Evolutionary conservation across 2,329 filamentous ascomycete species (phyloP).

Genomic region (Fusarium sulawesiense): DNA sequence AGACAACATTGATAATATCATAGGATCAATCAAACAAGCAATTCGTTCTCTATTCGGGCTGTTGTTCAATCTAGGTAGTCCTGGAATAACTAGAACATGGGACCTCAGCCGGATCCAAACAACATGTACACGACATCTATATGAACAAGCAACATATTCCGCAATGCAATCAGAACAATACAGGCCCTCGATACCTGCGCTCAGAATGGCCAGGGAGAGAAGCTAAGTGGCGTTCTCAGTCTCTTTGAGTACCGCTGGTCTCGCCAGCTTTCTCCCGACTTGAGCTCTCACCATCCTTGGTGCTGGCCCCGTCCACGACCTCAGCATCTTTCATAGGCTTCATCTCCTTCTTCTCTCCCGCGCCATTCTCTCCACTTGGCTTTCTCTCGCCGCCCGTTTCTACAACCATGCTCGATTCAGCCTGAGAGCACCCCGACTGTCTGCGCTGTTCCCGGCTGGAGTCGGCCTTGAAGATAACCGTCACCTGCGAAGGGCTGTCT

Average conservation of each 20-base stretch:
- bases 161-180: not conserved
- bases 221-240: not conserved
- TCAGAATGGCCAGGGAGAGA: not conserved
- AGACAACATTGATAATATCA: not conserved
- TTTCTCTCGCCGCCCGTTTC: not conserved
- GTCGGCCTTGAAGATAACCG: not conserved
- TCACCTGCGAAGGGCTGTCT: not conserved
- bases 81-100: not conserved
- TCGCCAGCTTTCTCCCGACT: not conserved
- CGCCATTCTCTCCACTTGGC: no score
- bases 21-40: not conserved
- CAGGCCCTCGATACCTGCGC: not conserved
- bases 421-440: not conserved
- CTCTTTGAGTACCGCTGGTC: not conserved
- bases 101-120: not conserved
- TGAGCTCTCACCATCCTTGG: not conserved
- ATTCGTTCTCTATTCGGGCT: not conserved
- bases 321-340: not conserved
- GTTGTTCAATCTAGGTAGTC: not conserved
- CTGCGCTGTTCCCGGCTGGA: not conserved
- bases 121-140: not conserved
- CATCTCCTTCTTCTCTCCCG: no score
- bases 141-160: not conserved
- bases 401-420: not conserved
- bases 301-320: not conserved